These are phyloP conservation scores for Licmophora abbreviata DNA, from an alignment of 108 stramenopile species.

Conservation along the genomic window DNA sequence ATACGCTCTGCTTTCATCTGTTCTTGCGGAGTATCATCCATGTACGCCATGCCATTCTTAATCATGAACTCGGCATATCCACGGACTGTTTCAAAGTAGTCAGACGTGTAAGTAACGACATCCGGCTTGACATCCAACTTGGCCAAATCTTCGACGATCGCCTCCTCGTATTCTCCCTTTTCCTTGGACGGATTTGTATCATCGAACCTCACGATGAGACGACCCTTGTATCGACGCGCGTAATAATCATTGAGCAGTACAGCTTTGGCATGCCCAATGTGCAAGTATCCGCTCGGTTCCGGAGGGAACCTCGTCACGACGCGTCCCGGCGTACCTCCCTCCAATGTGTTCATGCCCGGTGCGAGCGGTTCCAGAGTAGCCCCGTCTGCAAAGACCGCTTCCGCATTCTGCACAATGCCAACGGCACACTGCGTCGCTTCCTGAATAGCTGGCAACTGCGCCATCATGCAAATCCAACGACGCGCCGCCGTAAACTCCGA, in stretches of 20 bases:
- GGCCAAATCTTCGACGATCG: constrained; percentile 73
- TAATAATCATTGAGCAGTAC: constrained; percentile 97
- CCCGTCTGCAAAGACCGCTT: constrained; percentile 34
- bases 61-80: constrained; percentile 86
- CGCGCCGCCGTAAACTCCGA: constrained; percentile 24
- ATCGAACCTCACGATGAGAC: constrained; percentile 91
- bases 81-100: constrained; percentile 85
- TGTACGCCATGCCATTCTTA: constrained; percentile 89
- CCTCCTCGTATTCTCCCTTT: constrained; percentile 95
- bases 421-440: constrained; percentile 72
- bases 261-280: constrained; percentile 99
- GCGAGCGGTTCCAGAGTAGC: constrained; percentile 49
- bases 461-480: constrained; percentile 77
- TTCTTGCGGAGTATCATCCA: constrained; percentile 98
- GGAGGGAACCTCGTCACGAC: constrained; percentile 96
- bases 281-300: constrained; percentile 98
- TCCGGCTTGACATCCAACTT: constrained; percentile 83
- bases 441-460: constrained; percentile 48
- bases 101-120: constrained; percentile 90
- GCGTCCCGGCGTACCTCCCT: constrained; percentile 86
- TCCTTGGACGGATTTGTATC: constrained; percentile 99
- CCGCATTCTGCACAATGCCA: constrained; percentile 49
- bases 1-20: constrained; percentile 82
- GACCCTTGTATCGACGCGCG: constrained; percentile 91
- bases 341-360: constrained; percentile 66